These are phyloP conservation scores for Rhizopogon roseolus DNA, from an alignment of 768 basidiomycete species.

Conservation along the genomic window DNA sequence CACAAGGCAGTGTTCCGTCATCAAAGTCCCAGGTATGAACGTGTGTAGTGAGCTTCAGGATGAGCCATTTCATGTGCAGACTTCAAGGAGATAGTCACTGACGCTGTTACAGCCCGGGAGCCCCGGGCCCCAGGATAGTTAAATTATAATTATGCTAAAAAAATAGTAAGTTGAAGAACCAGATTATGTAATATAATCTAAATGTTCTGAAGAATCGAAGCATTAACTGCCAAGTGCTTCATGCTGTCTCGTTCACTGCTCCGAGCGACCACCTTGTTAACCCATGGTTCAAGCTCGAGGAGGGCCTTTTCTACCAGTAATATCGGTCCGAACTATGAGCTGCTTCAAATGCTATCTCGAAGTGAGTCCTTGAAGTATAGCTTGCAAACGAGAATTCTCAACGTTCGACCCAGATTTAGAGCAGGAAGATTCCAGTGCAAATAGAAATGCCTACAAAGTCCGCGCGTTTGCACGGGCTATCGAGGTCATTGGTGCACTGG, in stretches of 20 bases:
- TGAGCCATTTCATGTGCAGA: no score
- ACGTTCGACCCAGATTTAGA: slow-evolving; percentile 29
- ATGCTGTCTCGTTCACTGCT: neutral
- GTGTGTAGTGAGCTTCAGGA: no score
- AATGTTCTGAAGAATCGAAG: no score
- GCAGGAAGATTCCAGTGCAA: slow-evolving; percentile 32
- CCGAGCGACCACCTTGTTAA: neutral
- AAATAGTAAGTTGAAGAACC: no score
- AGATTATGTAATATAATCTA: no score
- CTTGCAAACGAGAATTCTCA: neutral
- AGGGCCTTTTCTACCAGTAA: neutral
- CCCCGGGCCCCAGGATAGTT: no score
- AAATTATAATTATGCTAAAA: no score
- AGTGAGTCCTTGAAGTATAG: slow-evolving; percentile 26
- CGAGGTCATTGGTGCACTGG: slow-evolving; percentile 31
- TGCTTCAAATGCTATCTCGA: slow-evolving; percentile 36
- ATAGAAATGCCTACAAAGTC: slow-evolving; percentile 44
- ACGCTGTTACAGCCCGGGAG: no score
- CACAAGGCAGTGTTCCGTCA: no score
- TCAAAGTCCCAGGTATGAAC: no score
- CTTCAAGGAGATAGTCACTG: no score
- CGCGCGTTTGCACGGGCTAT: slow-evolving; percentile 48
- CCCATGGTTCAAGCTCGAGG: neutral
- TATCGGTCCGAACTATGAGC: slow-evolving; percentile 28
- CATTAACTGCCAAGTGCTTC: neutral